Evolutionary conservation across 495 filamentous ascomycete species (phyloP).

Genomic region (Penicillium macrosclerotiorum): DNA sequence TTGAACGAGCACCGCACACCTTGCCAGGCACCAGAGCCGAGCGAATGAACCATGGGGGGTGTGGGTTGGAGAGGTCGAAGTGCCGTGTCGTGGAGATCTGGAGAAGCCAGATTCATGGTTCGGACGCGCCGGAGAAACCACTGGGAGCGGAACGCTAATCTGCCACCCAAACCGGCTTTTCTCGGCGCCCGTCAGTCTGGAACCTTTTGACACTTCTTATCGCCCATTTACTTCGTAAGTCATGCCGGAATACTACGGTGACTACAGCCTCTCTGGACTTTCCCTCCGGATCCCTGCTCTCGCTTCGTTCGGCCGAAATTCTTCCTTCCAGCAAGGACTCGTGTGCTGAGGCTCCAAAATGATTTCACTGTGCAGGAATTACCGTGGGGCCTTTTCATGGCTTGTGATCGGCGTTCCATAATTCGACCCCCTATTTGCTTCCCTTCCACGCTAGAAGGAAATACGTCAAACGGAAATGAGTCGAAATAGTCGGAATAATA

Average conservation of each 20-base stretch:
- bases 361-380: constrained; percentile 18
- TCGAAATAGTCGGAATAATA: no score
- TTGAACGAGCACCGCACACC: constrained; percentile 8
- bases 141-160: constrained; percentile 21
- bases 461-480: no score
- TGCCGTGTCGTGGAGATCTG: constrained; percentile 1
- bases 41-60: constrained; percentile 15
- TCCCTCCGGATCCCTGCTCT: background rate
- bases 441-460: background rate
- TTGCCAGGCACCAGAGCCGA: no score
- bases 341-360: constrained; percentile 13
- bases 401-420: constrained; percentile 19
- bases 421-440: constrained; percentile 15
- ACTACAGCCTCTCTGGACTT: background rate
- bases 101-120: constrained; percentile 21
- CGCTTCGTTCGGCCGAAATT: background rate
- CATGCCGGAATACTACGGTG: background rate
- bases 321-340: background rate
- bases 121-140: constrained; percentile 26
- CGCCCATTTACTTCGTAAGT: background rate
- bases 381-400: constrained; percentile 13
- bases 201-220: background rate
- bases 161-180: constrained; percentile 15
- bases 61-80: constrained; percentile 6
- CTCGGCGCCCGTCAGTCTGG: constrained; percentile 11